Evolutionary conservation across 352 stramenopile species (phyloP), one percentile per base, ranked within the genome.

Genomic region (Phytophthora capsici): DNA sequence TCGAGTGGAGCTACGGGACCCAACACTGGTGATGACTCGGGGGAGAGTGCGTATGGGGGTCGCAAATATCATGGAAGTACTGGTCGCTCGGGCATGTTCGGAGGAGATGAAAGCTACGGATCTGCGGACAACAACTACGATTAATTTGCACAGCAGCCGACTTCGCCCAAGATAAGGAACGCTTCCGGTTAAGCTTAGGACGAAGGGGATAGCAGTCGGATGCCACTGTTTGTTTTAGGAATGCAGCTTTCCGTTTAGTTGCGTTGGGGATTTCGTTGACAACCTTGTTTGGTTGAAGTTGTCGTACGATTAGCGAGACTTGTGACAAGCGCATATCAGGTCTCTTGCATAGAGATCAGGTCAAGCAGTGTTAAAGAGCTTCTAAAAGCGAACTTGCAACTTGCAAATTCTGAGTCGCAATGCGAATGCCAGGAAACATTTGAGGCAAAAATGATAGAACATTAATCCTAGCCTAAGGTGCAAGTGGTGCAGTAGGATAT

Each of bases 91-190:
- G 57, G 28, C 28, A 51, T 32, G 40, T 68, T 46, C 17, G 40
- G 56, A 10, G 48, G 37, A 26, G 54, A 62, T 43, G 36, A 57
- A n/a, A 32, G 37, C 44, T 50, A 55, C 14, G 55, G 62, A 0
- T 63, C 60, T 6, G 30, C 20, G 0, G 47, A 66, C 19, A 63
- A 57, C 34, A 59, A 70, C 32, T 32, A 55, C 23, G 46, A 54
- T 38, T 64, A 69, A 58, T 51, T 25, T 56, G 38, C 7, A 14
- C 25, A 16, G 36, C n/a, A 6, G 6, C 10, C 17, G 47, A 43
- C 23, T 19, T 13, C 12, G 8, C 23, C 16, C 46, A 38, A 9
- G 9, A 20, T 14, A 49, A 30, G 12, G 22, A 23, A 47, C 41
- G 19, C n/a, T 0, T 7, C 8, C 17, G 28, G 32, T 7, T 34